A percentile compares a stretch with the other conserved stretches of the same genome.
phyloP scores from a whole-genome alignment of 768 basidiomycete species.

The Phallus indusiatus region DNA sequence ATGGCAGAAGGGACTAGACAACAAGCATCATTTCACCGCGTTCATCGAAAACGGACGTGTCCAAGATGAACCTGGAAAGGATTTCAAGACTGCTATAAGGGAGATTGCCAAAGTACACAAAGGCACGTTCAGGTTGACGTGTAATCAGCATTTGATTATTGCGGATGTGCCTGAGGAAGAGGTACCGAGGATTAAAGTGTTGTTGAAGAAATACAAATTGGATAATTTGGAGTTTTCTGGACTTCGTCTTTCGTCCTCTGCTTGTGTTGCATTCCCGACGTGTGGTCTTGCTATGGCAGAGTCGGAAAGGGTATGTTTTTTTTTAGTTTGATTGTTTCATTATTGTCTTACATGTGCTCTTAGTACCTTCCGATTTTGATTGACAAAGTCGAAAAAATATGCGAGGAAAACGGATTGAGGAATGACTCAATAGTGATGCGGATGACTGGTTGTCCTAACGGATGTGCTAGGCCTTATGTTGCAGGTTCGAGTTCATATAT shows the following conservation, averaged over 20 bases:
- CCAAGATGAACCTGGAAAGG: constrained; percentile 82
- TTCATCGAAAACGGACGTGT: constrained; percentile 98
- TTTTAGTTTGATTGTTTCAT: neutral
- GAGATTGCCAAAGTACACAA: constrained; percentile 94
- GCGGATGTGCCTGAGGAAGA: constrained; percentile 73
- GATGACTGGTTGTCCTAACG: constrained; percentile 96
- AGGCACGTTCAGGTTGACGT: constrained; percentile 86
- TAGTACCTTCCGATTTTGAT: constrained; percentile 88
- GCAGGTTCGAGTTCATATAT: constrained; percentile 45
- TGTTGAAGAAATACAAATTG: constrained; percentile 79
- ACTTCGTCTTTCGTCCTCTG: constrained; percentile 80
- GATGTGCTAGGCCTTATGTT: constrained; percentile 87
- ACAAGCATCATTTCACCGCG: constrained; percentile 82
- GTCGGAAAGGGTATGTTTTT: constrained; percentile 49
- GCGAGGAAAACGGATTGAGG: constrained; percentile 86
- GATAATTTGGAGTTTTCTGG: constrained; percentile 78
- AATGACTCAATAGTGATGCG: constrained; percentile 97
- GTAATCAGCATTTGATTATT: constrained; percentile 90
- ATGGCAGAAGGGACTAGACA: constrained; percentile 83
- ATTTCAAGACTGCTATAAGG: constrained; percentile 86
- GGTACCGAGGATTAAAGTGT: constrained; percentile 61
- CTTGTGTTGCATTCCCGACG: constrained; percentile 96
- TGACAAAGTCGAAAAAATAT: constrained; percentile 90
- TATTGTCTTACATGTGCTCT: constrained; percentile 30
- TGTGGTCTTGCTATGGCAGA: constrained; percentile 83